Conservation (phyloP, 257 asterid species). For the Eustoma russellianum region DNA sequence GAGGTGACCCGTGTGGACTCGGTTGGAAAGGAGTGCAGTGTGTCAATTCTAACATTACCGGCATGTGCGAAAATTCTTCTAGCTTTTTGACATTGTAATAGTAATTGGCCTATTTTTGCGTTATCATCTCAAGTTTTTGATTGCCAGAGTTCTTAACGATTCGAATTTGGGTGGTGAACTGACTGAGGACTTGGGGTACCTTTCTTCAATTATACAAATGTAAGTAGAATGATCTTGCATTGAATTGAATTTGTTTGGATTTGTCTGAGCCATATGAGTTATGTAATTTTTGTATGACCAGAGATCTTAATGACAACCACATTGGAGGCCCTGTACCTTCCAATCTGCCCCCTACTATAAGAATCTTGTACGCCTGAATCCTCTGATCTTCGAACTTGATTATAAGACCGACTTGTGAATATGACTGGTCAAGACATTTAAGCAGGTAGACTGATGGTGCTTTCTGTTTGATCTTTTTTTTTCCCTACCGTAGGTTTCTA, state of each 20-base stretch:
- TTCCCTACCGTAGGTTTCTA: conserved; percentile 37
- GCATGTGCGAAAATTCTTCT: conserved; percentile 38
- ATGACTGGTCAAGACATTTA: neutral
- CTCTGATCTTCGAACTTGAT: conserved; percentile 6
- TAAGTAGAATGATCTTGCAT: conserved; percentile 25
- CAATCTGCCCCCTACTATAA: conserved; percentile 55
- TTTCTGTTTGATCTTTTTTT: neutral
- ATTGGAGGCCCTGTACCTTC: conserved; percentile 80
- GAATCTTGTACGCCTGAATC: conserved; percentile 47
- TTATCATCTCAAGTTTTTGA: conserved; percentile 7
- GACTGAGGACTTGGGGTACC: conserved; percentile 44
- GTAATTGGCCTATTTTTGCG: neutral
- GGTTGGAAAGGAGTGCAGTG: conserved; percentile 88
- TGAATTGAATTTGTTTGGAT: neutral
- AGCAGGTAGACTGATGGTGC: neutral
- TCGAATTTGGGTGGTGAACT: conserved; percentile 61
- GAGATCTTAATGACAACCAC: conserved; percentile 74
- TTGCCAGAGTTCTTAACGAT: conserved; percentile 44
- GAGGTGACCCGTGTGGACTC: conserved; percentile 90
- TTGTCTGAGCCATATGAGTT: neutral
- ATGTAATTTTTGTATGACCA: conserved; percentile 19
- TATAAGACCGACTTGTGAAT: conserved; percentile 1
- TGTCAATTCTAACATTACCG: conserved; percentile 64
- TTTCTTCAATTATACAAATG: conserved; percentile 61
- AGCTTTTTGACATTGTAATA: neutral